A percentile compares a stretch with the other conserved stretches of the same genome.
These are phyloP conservation scores for Fraxinus baroniana DNA, from an alignment of 305 asterid species.

Conservation along the genomic window DNA sequence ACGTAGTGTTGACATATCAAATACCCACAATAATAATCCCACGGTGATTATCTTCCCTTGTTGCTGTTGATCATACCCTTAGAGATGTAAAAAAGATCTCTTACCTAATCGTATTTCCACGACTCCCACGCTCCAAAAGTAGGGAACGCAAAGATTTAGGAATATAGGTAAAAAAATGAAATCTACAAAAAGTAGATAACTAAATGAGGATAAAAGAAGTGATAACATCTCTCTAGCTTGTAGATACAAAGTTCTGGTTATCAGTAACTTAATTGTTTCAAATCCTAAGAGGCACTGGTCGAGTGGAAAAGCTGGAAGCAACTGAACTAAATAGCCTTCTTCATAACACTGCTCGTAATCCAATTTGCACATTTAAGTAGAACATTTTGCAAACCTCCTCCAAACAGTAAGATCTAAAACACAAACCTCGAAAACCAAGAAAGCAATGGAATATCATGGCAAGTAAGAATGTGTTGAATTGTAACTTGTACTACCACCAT, in stretches of 20 bases:
- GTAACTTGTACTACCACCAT: constrained; percentile 7
- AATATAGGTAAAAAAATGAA: neutral
- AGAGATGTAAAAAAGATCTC: neutral
- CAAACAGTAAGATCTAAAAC: neutral
- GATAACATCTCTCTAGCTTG: neutral
- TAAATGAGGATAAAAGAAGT: neutral
- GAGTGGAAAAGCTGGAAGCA: constrained; percentile 3
- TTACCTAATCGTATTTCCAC: neutral
- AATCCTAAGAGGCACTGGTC: constrained; percentile 12
- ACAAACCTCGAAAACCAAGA: neutral
- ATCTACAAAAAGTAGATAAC: neutral
- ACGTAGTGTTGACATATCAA: neutral
- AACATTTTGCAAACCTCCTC: neutral
- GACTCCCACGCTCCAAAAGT: neutral
- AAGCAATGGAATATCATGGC: neutral
- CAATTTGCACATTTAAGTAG: neutral
- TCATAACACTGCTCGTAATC: neutral
- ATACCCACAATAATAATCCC: neutral
- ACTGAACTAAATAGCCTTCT: constrained; percentile 1
- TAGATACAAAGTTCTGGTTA: neutral
- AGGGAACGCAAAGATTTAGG: neutral
- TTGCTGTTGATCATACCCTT: neutral
- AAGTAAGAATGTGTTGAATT: neutral
- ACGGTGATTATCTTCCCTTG: neutral
- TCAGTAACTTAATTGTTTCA: neutral